Evolutionary conservation across 768 basidiomycete species (phyloP).

Genomic region (Psilocybe subaeruginosa): DNA sequence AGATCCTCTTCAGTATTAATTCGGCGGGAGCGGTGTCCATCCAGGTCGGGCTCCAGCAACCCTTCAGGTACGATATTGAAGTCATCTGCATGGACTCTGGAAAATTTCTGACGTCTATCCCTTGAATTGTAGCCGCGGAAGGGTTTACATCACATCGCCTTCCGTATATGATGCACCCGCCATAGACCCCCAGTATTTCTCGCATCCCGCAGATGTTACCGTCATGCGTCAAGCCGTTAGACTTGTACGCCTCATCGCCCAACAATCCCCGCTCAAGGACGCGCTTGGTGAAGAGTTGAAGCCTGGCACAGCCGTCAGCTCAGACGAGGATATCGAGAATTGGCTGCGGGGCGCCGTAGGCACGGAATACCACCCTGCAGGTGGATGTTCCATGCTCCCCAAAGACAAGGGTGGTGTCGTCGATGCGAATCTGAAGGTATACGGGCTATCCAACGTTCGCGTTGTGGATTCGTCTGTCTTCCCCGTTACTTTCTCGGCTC

Average conservation of each 20-base stretch:
- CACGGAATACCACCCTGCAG: constrained; percentile 63
- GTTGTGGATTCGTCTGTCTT: constrained; percentile 62
- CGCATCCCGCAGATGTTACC: constrained; percentile 51
- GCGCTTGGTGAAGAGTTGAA: constrained; percentile 32
- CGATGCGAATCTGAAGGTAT: constrained; percentile 34
- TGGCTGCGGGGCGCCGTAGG: constrained; percentile 47
- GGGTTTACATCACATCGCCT: constrained; percentile 58
- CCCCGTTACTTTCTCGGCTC: constrained; percentile 44
- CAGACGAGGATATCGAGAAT: constrained; percentile 57
- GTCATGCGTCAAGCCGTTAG: constrained; percentile 63
- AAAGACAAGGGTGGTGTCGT: constrained; percentile 34
- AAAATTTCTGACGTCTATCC: not conserved
- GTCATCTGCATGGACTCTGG: not conserved
- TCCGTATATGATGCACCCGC: constrained; percentile 61
- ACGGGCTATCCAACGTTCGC: constrained; percentile 50
- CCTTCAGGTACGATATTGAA: constrained; percentile 43
- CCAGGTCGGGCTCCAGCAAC: constrained; percentile 70
- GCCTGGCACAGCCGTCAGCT: constrained; percentile 39
- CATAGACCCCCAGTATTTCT: constrained; percentile 70
- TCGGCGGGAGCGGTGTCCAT: constrained; percentile 45
- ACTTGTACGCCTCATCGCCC: constrained; percentile 58
- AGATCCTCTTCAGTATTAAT: constrained; percentile 53
- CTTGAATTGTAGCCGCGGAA: constrained; percentile 12
- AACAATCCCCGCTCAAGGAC: constrained; percentile 50
- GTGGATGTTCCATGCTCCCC: constrained; percentile 33